These are phyloP conservation scores for Porcisia deanei DNA, from an alignment of 208 protist genomes.

Conservation along the genomic window DNA sequence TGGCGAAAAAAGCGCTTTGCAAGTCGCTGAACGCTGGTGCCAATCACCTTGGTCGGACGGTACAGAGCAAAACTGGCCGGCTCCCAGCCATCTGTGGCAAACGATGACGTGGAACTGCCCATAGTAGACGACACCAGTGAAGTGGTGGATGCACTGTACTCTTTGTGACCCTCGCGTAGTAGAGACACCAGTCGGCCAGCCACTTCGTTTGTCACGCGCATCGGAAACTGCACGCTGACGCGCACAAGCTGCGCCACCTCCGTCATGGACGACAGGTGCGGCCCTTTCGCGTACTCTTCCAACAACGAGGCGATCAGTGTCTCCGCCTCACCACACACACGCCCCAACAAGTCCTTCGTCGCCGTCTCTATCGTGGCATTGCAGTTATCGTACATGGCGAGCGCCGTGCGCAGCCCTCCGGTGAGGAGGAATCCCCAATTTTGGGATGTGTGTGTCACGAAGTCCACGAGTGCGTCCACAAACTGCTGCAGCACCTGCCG, in stretches of 20 bases:
- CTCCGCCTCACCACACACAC: conserved; percentile 38
- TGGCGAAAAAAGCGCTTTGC: conserved; percentile 57
- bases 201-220: conserved; percentile 26
- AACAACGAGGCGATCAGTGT: conserved; percentile 34
- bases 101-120: background rate
- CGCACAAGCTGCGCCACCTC: conserved; percentile 48
- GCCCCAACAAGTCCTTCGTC: conserved; percentile 29
- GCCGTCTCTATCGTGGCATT: conserved; percentile 14
- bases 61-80: conserved; percentile 26
- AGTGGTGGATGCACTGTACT: background rate
- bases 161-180: conserved; percentile 6
- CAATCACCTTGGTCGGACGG: conserved; percentile 36
- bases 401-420: conserved; percentile 22
- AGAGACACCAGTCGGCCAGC: conserved; percentile 26
- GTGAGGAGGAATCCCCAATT: conserved; percentile 60
- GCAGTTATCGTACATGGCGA: conserved; percentile 28
- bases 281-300: conserved; percentile 21
- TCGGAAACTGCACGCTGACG: conserved; percentile 26
- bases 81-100: background rate
- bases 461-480: conserved; percentile 44
- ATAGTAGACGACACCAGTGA: background rate
- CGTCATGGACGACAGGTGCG: conserved; percentile 16
- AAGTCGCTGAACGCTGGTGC: conserved; percentile 48
- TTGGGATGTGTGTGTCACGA: conserved; percentile 45
- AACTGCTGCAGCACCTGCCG: conserved; percentile 47